These are phyloP conservation scores for Phytophthora nicotianae DNA, from an alignment of 352 stramenopile species.

Conservation along the genomic window DNA sequence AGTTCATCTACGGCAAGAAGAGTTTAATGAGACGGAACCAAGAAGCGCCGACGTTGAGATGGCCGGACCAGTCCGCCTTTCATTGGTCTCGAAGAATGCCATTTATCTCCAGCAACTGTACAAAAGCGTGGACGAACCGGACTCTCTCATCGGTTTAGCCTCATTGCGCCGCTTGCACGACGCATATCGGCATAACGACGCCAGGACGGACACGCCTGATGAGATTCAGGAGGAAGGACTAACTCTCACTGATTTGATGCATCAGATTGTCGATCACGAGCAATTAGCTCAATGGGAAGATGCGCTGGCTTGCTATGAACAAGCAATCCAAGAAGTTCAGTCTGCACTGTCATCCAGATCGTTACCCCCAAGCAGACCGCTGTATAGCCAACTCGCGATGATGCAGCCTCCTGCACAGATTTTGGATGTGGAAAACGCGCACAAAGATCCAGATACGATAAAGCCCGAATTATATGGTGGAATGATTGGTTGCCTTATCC, in stretches of 20 bases:
- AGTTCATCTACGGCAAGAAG: constrained; percentile 65
- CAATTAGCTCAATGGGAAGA: constrained; percentile 81
- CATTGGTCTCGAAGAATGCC: constrained; percentile 63
- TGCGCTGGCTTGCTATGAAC: constrained; percentile 76
- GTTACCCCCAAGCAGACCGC: constrained; percentile 21
- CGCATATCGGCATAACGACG: constrained; percentile 40
- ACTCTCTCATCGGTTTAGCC: constrained; percentile 63
- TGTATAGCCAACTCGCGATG: constrained; percentile 27
- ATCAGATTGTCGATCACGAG: constrained; percentile 73
- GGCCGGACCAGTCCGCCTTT: constrained; percentile 43
- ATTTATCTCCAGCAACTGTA: constrained; percentile 80
- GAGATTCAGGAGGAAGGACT: constrained; percentile 42
- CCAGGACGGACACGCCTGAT: constrained; percentile 23
- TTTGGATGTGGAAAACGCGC: constrained; percentile 39
- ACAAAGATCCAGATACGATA: constrained; percentile 54
- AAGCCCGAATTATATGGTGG: constrained; percentile 82
- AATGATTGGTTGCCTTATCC: constrained; percentile 85
- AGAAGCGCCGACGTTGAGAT: constrained; percentile 25
- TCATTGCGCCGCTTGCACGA: constrained; percentile 62
- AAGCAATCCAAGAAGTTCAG: constrained; percentile 77
- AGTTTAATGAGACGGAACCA: constrained; percentile 29
- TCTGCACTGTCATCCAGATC: constrained; percentile 43
- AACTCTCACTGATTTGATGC: constrained; percentile 70
- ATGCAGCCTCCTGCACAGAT: constrained; percentile 26
- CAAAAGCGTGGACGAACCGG: constrained; percentile 77